Evolutionary conservation across 2,329 filamentous ascomycete species (phyloP), one percentile per base, ranked within the genome.

Genomic region (Cladosporium sp.): DNA sequence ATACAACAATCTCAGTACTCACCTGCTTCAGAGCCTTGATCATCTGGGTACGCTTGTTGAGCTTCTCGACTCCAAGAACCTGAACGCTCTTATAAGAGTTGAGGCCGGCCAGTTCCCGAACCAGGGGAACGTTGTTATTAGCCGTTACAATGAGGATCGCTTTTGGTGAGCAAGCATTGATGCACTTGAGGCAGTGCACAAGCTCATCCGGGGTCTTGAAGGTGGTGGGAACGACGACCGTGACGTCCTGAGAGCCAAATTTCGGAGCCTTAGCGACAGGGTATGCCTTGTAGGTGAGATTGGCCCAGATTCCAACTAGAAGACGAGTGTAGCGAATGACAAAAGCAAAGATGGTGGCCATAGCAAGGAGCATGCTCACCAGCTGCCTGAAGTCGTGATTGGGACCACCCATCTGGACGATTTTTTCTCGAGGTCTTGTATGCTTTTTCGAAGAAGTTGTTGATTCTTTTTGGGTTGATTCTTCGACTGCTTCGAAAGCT

Each of bases 1-100:
- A 67, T 40, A 67, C 61, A 2, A 59, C 59, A 33, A 69, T 61
- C 0, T 56, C 33, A 13, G 66, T 65, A 31, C 59, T 46, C 44
- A 68, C 59, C 9, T 61, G 38, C 9, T 60, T 49, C 18, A 70
- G 57, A 3, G 63, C 67, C 9, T 51, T 52, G n/a, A 68, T 56
- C 57, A 69, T 64, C 49, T 70, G 66, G 8, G 54, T 52, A 10
- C 66, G 61, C 62, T 69, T 70, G 56, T 68, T 67, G 18, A 68
- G 59, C 44, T 62, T 59, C 2, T 58, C 56, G 34, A 68, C 63
- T 14, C 66, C 66, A 34, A 69, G 54, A n/a, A 68, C 62, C 6
- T 46, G 48, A 46, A 66, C 58, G 10, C 52, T 55, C 13, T 40
- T 33, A 46, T 57, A 55, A 3, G 32, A 19, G 37, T 59, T 55